These are phyloP conservation scores for Blepharisma stoltei DNA, from an alignment of 73 alveolate species.

Conservation along the genomic window DNA sequence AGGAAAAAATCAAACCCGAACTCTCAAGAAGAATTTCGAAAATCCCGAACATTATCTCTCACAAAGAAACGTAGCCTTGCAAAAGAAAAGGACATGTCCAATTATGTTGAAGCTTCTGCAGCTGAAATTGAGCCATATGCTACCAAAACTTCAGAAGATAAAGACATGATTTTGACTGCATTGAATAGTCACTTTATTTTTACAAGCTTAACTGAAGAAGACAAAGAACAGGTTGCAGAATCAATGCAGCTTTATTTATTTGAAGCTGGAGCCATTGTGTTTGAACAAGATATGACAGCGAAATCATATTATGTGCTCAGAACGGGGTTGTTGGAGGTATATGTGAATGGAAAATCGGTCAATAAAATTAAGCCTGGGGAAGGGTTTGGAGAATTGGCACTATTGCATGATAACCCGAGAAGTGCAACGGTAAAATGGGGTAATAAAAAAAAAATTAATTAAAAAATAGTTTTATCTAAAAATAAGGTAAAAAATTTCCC, in stretches of 20 bases:
- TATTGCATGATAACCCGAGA: constrained; percentile 85
- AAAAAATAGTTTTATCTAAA: too few species aligned
- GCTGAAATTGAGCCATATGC: neutral
- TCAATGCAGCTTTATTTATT: constrained; percentile 15
- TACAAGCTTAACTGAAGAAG: constrained; percentile 29
- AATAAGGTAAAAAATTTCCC: too few species aligned
- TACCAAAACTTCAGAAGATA: constrained; percentile 20
- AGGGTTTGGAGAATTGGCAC: constrained; percentile 94
- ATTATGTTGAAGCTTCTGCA: constrained; percentile 28
- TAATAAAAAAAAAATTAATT: too few species aligned
- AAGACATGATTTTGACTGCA: constrained; percentile 3
- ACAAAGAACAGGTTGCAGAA: constrained; percentile 28
- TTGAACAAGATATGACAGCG: constrained; percentile 25
- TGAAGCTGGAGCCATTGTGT: neutral
- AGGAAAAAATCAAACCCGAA: neutral
- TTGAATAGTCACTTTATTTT: constrained; percentile 30
- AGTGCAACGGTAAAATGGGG: constrained; percentile 88
- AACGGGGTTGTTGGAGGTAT: constrained; percentile 6
- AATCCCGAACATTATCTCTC: neutral
- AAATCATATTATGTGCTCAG: constrained; percentile 13
- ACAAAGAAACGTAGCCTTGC: neutral
- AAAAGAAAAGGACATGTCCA: neutral
- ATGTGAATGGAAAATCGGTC: constrained; percentile 19
- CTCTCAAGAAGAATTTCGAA: neutral
- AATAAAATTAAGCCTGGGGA: constrained; percentile 62